Conservation (phyloP, 2,329 filamentous ascomycete genomes). For the Colletotrichum somersetense region DNA sequence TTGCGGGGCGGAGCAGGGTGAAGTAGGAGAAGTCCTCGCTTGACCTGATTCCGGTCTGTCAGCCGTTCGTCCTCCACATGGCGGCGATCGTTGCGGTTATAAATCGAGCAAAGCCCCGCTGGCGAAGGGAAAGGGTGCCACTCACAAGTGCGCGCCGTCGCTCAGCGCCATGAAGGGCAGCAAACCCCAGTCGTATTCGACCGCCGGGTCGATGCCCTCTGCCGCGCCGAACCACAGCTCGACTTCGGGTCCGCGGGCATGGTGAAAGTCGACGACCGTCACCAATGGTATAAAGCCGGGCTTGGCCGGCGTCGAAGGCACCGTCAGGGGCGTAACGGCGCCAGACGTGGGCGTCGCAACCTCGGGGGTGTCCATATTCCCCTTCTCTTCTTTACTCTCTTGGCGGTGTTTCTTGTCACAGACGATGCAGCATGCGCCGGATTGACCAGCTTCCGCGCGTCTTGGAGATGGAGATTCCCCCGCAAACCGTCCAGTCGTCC, state of each 20-base stretch:
- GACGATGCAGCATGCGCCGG: conserved; percentile 9
- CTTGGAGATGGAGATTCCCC: not conserved
- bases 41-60: conserved; percentile 66
- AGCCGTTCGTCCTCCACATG: conserved; percentile 2
- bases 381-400: conserved; percentile 17
- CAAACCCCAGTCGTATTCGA: conserved; percentile 89
- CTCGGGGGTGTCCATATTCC: conserved; percentile 39
- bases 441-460: not conserved
- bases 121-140: conserved; percentile 42
- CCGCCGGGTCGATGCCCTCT: conserved; percentile 81
- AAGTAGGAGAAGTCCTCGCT: conserved; percentile 99
- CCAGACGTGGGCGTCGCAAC: conserved; percentile 34
- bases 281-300: conserved; percentile 75
- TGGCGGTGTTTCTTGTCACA: not conserved
- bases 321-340: conserved; percentile 35
- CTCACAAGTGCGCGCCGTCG: conserved; percentile 93
- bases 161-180: conserved; percentile 97
- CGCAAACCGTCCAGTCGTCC: conserved; percentile 8
- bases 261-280: conserved; percentile 86
- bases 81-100: not conserved
- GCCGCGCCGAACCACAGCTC: conserved; percentile 88
- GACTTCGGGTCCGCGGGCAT: conserved; percentile 90
- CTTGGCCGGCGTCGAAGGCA: conserved; percentile 45
- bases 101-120: not conserved
- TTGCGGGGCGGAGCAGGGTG: conserved; percentile 79